A percentile compares a stretch with the other conserved stretches of the same genome.
These are phyloP conservation scores for Rosellinia necatrix DNA, from an alignment of 2,329 filamentous ascomycete species.

Conservation along the genomic window DNA sequence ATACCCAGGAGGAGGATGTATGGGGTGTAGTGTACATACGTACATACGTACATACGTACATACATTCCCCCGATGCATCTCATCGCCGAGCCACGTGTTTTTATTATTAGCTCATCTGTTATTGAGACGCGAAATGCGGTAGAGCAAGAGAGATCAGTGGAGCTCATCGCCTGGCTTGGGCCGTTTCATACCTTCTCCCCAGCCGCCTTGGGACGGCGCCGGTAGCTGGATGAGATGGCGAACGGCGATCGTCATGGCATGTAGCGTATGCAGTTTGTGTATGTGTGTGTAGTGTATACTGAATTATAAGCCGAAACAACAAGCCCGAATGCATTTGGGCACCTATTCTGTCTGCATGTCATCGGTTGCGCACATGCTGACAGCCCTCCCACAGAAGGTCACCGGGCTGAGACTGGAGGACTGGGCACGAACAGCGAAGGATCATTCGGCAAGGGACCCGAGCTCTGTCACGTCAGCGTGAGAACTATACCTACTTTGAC, in stretches of 20 bases:
- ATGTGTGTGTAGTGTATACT: background rate
- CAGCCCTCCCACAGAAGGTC: conserved; percentile 5
- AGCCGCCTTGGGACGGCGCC: too few relatives aligned
- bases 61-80: too few relatives aligned
- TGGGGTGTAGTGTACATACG: too few relatives aligned
- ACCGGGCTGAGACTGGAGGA: conserved; percentile 5
- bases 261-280: background rate
- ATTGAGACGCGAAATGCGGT: too few relatives aligned
- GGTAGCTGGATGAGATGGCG: too few relatives aligned
- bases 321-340: background rate
- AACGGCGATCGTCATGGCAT: too few relatives aligned
- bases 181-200: too few relatives aligned
- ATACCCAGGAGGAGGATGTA: background rate
- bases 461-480: conserved; percentile 18
- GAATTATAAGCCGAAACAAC: background rate
- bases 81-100: conserved; percentile 20
- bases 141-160: too few relatives aligned
- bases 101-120: conserved; percentile 20
- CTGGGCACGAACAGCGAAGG: conserved; percentile 12
- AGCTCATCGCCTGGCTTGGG: too few relatives aligned
- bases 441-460: conserved; percentile 18
- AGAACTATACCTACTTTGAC: conserved; percentile 18
- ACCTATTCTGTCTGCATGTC: conserved; percentile 10
- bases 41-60: too few relatives aligned
- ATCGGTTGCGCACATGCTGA: conserved; percentile 16